phyloP scores from a whole-genome alignment of 345 rosid species.

The Euphorbia peplus region DNA sequence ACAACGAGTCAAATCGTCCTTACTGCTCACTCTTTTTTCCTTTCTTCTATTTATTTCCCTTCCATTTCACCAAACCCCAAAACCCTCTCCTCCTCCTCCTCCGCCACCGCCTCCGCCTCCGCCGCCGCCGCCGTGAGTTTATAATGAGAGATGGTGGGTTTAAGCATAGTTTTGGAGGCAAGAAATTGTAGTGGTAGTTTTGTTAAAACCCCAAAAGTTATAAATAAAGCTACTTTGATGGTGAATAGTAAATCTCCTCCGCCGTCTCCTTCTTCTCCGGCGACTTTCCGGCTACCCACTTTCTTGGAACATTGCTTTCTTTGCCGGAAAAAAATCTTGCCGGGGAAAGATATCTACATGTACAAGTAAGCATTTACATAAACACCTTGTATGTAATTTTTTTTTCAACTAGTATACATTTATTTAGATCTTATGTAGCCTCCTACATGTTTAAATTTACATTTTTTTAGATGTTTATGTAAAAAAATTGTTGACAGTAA shows the following conservation, averaged over 20 bases:
- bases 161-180: constrained; percentile 70
- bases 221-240: constrained; percentile 49
- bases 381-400: neutral
- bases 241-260: constrained; percentile 21
- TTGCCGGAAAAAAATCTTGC: constrained; percentile 61
- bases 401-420: no score
- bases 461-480: no score
- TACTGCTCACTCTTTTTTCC: constrained; percentile 12
- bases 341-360: constrained; percentile 89
- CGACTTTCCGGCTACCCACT: constrained; percentile 23
- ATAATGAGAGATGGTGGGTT: constrained; percentile 62
- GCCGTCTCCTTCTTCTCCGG: neutral
- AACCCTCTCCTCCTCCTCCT: neutral
- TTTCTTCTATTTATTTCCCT: constrained; percentile 16
- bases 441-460: no score
- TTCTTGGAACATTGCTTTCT: constrained; percentile 74
- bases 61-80: neutral
- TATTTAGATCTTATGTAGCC: constrained; percentile 11
- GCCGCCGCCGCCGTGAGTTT: neutral
- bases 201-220: constrained; percentile 46
- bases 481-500: no score
- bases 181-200: constrained; percentile 17
- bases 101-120: neutral
- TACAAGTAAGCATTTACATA: constrained; percentile 53
- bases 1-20: constrained; percentile 70